A percentile compares a stretch with the other conserved stretches of the same genome.
Conservation (phyloP, 176 grass and related monocot genomes). For the Rhynchospora tenuis region DNA sequence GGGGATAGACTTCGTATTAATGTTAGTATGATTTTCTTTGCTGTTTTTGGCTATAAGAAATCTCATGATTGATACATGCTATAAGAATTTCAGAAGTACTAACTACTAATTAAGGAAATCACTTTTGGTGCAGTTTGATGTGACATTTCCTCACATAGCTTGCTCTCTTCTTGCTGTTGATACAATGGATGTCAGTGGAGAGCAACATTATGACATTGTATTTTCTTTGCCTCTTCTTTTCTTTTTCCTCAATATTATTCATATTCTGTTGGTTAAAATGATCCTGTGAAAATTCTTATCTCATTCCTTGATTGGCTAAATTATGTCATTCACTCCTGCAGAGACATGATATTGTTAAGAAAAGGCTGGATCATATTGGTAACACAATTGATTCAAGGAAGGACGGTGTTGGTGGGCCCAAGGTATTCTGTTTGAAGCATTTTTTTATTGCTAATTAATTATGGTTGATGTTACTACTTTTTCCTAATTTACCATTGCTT, state of each 20-base stretch:
- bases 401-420: slow-evolving; percentile 69
- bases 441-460: neutral
- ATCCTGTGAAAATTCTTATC: slow-evolving; percentile 21
- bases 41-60: neutral
- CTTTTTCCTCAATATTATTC: slow-evolving; percentile 21
- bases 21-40: slow-evolving; percentile 37
- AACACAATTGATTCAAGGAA: slow-evolving; percentile 92
- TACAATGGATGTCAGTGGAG: slow-evolving; percentile 98
- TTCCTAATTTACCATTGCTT: neutral
- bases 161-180: slow-evolving; percentile 97
- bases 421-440: slow-evolving; percentile 39
- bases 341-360: slow-evolving; percentile 98
- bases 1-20: slow-evolving; percentile 92
- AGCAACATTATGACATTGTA: slow-evolving; percentile 99
- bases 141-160: slow-evolving; percentile 81
- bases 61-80: neutral
- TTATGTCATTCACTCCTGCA: slow-evolving; percentile 31
- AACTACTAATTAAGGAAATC: neutral
- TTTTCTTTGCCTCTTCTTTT: slow-evolving; percentile 20
- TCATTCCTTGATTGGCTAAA: neutral
- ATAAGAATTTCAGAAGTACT: neutral
- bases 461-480: neutral
- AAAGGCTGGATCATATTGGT: slow-evolving; percentile 72
- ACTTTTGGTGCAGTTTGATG: slow-evolving; percentile 85
- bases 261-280: slow-evolving; percentile 20